Evolutionary conservation across 129 eudicot genomes (phyloP), one percentile per base, ranked within the genome.

Genomic region (Deinandra increscens): DNA sequence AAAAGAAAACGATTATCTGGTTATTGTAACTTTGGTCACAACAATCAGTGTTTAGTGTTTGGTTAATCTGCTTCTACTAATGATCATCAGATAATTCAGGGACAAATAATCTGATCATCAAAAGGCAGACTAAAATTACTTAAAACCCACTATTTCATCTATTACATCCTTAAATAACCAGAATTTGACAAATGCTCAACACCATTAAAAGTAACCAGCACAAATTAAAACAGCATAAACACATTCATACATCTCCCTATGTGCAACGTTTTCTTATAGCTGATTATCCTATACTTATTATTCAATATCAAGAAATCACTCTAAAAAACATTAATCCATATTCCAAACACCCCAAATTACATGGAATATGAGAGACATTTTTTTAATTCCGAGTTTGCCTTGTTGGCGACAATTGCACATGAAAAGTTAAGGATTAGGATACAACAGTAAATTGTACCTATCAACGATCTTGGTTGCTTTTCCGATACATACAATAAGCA

Each of bases 391-490:
- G 31, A 26, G 31, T 26, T 26, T 26, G 31, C 31, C 31, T 26
- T 26, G 31, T 26, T 26, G 31, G 31, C 3, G 31, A 26, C 31
- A 8, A 14, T 51, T 51, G 4, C 59, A 9, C 31, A 17, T 51
- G 3, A 51, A 29, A 33, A 42, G 7, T 41, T 51, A 53, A 33
- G 66, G 13, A 18, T 20, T 60, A 69, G 50, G 19, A 65, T 31
- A 67, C 38, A 78, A 22, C 23, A 48, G 19, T n/a, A 18, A 63
- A 18, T 36, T 31, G 23, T 81, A 93, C 98, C 92, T 83, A 67
- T 89, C 98, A 43, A 87, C 96, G 62, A 89, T 33, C 86, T 93
- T 93, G 44, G 98, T 93, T 46, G 98, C 87, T 85, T 89, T 93
- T 67, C 98, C 98, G 56, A 93, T 85, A 72, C 98, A 93, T 53